A percentile compares a stretch with the other conserved stretches of the same genome.
Conservation (phyloP, 352 stramenopile species). For the Phytophthora melonis region DNA sequence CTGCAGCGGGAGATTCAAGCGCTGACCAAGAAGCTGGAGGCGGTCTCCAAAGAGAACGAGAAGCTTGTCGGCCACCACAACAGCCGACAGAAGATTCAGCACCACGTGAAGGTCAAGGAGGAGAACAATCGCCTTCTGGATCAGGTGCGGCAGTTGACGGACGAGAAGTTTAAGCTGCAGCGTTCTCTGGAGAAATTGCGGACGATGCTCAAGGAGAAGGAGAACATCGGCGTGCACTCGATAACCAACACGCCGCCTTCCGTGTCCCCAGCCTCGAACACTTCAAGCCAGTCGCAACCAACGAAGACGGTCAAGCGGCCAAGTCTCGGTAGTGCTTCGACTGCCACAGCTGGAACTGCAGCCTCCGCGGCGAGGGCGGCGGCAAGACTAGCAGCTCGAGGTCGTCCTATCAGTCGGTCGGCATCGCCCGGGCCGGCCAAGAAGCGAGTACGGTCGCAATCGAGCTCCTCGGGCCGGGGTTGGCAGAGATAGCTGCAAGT, state of each 20-base stretch:
- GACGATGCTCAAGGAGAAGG: conserved; percentile 69
- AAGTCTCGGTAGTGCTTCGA: conserved; percentile 33
- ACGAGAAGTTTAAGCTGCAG: conserved; percentile 71
- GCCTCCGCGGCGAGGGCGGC: conserved; percentile 32
- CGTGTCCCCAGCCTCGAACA: conserved; percentile 28
- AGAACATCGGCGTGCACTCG: conserved; percentile 62
- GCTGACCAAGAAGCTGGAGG: conserved; percentile 56
- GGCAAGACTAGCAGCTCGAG: conserved; percentile 32
- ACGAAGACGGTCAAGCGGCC: conserved; percentile 22
- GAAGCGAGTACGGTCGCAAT: conserved; percentile 47
- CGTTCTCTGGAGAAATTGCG: conserved; percentile 59
- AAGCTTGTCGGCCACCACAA: conserved; percentile 85
- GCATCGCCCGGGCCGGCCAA: conserved; percentile 48
- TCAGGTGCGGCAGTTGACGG: conserved; percentile 71
- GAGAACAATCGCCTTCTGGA: conserved; percentile 83
- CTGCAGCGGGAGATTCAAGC: conserved; percentile 49
- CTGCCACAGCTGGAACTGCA: conserved; percentile 28
- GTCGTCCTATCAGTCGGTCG: conserved; percentile 30
- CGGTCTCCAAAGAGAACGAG: conserved; percentile 66
- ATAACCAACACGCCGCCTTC: conserved; percentile 32
- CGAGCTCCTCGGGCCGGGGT: conserved; percentile 31
- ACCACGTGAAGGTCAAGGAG: conserved; percentile 85
- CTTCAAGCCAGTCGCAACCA: conserved; percentile 13
- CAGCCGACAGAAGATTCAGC: conserved; percentile 84
- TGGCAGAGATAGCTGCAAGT: conserved; percentile 42